A percentile compares a stretch with the other conserved stretches of the same genome.
phyloP scores from a whole-genome alignment of 176 grass and related monocot genomes.

The Melocanna baccifera region DNA sequence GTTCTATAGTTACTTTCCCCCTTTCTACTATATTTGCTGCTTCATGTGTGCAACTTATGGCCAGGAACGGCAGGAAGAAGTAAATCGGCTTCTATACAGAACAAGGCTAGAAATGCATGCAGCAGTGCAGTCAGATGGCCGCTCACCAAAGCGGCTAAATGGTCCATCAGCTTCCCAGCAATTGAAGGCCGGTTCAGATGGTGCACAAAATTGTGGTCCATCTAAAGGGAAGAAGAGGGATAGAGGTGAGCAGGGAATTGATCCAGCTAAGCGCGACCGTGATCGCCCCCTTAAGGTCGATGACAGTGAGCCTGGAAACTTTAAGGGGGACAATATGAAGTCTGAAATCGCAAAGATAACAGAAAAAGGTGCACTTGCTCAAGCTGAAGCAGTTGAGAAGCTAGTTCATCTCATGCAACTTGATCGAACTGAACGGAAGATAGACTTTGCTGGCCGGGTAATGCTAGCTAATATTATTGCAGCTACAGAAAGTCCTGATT shows the following conservation, averaged over 20 bases:
- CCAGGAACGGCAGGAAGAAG: slow-evolving; percentile 89
- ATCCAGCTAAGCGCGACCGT: slow-evolving; percentile 52
- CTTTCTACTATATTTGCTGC: slow-evolving; percentile 13
- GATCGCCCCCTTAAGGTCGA: slow-evolving; percentile 56
- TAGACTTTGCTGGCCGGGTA: slow-evolving; percentile 58
- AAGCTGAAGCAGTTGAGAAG: slow-evolving; percentile 70
- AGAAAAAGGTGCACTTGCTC: slow-evolving; percentile 67
- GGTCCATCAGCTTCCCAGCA: slow-evolving; percentile 59
- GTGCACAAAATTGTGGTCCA: slow-evolving; percentile 54
- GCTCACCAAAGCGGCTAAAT: slow-evolving; percentile 67
- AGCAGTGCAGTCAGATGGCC: slow-evolving; percentile 69
- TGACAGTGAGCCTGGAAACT: slow-evolving; percentile 46
- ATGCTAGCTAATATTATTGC: slow-evolving; percentile 77
- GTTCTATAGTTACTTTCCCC: slow-evolving; percentile 19
- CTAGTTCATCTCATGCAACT: slow-evolving; percentile 72
- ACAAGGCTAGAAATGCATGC: slow-evolving; percentile 92
- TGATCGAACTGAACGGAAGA: slow-evolving; percentile 68
- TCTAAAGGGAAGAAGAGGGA: slow-evolving; percentile 89
- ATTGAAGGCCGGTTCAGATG: slow-evolving; percentile 55
- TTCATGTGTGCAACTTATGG: slow-evolving; percentile 37
- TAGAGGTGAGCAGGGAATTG: slow-evolving; percentile 58
- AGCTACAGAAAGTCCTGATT: slow-evolving; percentile 64
- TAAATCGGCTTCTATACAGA: slow-evolving; percentile 67
- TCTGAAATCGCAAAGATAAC: slow-evolving; percentile 62
- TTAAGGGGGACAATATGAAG: slow-evolving; percentile 56